phyloP scores from a whole-genome alignment of 495 filamentous ascomycete species.

The Hypoxylon subgilvum region DNA sequence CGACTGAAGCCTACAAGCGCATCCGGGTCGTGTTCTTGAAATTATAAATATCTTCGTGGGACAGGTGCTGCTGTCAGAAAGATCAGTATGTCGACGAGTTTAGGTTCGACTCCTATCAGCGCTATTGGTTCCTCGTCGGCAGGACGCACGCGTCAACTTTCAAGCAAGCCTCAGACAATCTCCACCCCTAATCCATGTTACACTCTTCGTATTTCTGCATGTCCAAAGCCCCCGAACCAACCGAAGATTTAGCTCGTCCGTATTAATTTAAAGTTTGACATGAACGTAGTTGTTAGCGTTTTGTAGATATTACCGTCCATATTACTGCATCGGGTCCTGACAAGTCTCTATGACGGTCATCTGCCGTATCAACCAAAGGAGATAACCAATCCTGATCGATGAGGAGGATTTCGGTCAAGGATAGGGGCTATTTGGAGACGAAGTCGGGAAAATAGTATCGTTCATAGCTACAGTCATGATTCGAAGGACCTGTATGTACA shows the following conservation, averaged over 20 bases:
- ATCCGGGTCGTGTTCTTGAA: too few species aligned
- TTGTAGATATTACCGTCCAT: background rate
- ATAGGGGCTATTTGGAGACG: background rate
- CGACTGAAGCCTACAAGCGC: too few species aligned
- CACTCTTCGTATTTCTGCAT: background rate
- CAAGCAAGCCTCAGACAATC: background rate
- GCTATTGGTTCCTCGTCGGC: too few species aligned
- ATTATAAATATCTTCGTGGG: too few species aligned
- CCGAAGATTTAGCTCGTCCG: conserved; percentile 7
- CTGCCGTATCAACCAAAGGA: background rate
- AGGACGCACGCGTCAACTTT: background rate
- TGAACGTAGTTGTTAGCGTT: background rate
- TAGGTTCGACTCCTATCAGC: too few species aligned
- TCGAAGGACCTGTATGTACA: background rate
- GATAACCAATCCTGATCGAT: background rate
- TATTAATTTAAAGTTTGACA: conserved; percentile 9
- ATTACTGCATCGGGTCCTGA: background rate
- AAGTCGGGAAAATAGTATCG: background rate
- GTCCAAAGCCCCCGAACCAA: conserved; percentile 4
- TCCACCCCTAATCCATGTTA: conserved; percentile 7
- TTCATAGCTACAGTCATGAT: background rate
- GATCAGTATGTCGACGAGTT: too few species aligned
- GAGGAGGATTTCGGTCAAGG: background rate
- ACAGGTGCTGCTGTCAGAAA: too few species aligned
- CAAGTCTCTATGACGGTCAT: conserved; percentile 1